Evolutionary conservation across 106 monocot genomes (phyloP).

Genomic region (Ottelia alismoides): DNA sequence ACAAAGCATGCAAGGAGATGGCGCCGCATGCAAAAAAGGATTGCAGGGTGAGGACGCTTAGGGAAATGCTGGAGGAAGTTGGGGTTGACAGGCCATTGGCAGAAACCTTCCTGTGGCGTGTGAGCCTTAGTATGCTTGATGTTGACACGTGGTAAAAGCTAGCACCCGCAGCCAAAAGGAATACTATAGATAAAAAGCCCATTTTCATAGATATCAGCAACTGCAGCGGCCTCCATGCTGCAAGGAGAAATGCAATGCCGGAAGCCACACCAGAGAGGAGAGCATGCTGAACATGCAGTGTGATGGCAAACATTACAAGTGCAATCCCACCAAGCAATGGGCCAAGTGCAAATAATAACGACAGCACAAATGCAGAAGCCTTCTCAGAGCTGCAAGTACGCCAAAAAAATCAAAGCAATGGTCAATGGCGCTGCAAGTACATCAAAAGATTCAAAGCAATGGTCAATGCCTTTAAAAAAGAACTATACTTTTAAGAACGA

Average conservation of each 20-base stretch:
- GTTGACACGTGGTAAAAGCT: slow-evolving; percentile 26
- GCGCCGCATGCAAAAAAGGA: slow-evolving; percentile 68
- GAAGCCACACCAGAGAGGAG: no score
- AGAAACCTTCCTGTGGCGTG: slow-evolving; percentile 40
- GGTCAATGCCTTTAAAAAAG: no score
- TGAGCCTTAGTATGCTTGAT: slow-evolving; percentile 29
- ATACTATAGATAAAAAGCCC: slow-evolving; percentile 26
- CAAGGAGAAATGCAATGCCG: slow-evolving; percentile 55
- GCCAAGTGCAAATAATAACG: no score
- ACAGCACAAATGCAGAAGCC: slow-evolving; percentile 64
- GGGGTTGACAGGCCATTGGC: slow-evolving; percentile 31
- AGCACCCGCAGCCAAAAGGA: slow-evolving; percentile 36
- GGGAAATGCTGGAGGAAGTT: slow-evolving; percentile 24
- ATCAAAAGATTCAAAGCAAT: no score
- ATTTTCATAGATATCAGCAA: slow-evolving; percentile 53
- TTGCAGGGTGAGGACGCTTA: slow-evolving; percentile 56
- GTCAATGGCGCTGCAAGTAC: no score
- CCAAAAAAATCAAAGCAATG: no score
- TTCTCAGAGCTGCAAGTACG: slow-evolving; percentile 56
- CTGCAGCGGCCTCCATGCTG: slow-evolving; percentile 73
- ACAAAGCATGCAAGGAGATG: slow-evolving; percentile 53
- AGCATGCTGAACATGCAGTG: slow-evolving; percentile 45
- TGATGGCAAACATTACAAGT: slow-evolving; percentile 41
- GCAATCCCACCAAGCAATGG: no score
- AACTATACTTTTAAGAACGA: no score